Evolutionary conservation across 2,329 filamentous ascomycete species (phyloP).

Genomic region (Neonectria punicea): DNA sequence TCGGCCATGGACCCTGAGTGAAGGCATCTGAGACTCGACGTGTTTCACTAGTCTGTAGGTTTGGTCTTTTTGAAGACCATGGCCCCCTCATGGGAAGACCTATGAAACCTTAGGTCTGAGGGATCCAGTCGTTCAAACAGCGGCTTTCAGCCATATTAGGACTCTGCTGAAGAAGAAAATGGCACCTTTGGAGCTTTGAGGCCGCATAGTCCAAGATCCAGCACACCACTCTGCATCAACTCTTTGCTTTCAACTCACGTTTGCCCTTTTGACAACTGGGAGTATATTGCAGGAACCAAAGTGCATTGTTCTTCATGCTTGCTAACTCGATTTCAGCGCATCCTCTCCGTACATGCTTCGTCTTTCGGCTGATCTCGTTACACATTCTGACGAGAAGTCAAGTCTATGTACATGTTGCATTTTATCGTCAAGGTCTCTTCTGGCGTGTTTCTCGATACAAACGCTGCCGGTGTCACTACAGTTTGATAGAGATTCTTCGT

Average conservation of each 20-base stretch:
- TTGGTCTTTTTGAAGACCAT: background rate
- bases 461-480: background rate
- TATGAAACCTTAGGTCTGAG: background rate
- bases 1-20: background rate
- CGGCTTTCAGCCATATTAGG: slow-evolving; percentile 7
- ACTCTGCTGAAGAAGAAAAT: background rate
- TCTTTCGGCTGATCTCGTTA: background rate
- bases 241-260: background rate
- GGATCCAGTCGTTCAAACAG: background rate
- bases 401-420: too few species aligned
- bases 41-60: slow-evolving; percentile 16
- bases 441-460: background rate
- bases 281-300: too few species aligned
- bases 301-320: background rate
- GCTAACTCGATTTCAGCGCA: background rate
- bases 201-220: background rate
- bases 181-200: background rate
- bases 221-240: too few species aligned
- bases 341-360: background rate
- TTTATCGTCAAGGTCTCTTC: background rate
- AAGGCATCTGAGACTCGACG: slow-evolving; percentile 11
- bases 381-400: background rate
- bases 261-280: background rate
- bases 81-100: background rate
- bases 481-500: too few species aligned